Evolutionary conservation across 1,284 basidiomycete genomes (phyloP).

Genomic region (Ceratobasidium sp.): DNA sequence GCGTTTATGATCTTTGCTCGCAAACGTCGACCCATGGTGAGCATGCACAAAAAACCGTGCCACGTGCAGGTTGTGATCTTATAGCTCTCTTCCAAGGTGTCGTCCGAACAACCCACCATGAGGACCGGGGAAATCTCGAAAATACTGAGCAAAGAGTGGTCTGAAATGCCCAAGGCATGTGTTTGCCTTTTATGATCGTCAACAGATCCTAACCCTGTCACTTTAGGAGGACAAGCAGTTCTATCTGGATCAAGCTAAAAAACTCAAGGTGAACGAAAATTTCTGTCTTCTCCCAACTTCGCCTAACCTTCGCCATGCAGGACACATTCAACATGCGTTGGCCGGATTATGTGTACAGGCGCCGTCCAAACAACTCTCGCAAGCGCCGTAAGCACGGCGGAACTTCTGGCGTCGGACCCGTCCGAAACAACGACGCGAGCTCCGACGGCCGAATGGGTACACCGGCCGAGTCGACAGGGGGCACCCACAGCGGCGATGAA

Average conservation of each 20-base stretch:
- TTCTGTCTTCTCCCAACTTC: not conserved
- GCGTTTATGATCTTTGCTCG: conserved; percentile 91
- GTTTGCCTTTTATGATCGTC: conserved; percentile 11
- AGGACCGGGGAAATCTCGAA: conserved; percentile 87
- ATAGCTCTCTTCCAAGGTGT: conserved; percentile 67
- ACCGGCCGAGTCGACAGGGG: not conserved
- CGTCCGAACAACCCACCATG: conserved; percentile 84
- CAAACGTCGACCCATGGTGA: conserved; percentile 44
- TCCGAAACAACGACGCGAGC: conserved; percentile 17
- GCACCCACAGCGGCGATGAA: conserved; percentile 31
- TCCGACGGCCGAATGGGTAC: conserved; percentile 19
- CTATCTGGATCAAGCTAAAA: conserved; percentile 83
- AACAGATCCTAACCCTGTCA: conserved; percentile 3
- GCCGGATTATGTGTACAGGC: conserved; percentile 88
- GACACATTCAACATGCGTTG: conserved; percentile 86
- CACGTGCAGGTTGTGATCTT: conserved; percentile 11
- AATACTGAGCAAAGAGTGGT: conserved; percentile 84
- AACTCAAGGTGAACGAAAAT: conserved; percentile 34
- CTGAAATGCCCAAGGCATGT: conserved; percentile 72
- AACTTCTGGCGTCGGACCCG: conserved; percentile 22
- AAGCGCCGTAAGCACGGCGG: conserved; percentile 55
- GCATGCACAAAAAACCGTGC: not conserved
- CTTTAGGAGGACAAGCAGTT: conserved; percentile 80
- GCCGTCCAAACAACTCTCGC: conserved; percentile 84
- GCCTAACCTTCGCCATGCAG: conserved; percentile 24